These are phyloP conservation scores for Amanita pallidorosea DNA, from an alignment of 768 basidiomycete genomes.

Conservation along the genomic window DNA sequence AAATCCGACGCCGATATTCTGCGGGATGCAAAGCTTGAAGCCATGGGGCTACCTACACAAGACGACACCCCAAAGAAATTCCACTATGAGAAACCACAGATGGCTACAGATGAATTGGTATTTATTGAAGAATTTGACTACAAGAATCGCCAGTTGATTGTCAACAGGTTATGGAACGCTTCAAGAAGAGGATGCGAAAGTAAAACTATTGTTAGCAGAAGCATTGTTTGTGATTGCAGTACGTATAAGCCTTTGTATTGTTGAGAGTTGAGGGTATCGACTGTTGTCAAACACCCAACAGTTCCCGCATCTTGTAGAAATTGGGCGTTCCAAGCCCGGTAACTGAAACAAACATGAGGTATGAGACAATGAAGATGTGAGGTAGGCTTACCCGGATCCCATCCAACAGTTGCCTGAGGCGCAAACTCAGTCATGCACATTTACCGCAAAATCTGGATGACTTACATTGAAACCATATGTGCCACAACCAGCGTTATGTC, in stretches of 20 bases:
- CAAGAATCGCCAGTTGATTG: not conserved
- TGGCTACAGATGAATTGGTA: slow-evolving; percentile 89
- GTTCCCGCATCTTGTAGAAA: slow-evolving; percentile 31
- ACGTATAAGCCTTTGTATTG: not conserved
- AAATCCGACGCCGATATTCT: slow-evolving; percentile 86
- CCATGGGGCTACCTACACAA: slow-evolving; percentile 63
- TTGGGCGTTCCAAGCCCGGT: slow-evolving; percentile 48
- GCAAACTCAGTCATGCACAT: not conserved
- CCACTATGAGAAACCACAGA: slow-evolving; percentile 52
- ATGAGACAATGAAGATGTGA: not conserved
- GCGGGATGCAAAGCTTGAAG: slow-evolving; percentile 79
- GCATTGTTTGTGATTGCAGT: not conserved
- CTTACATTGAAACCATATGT: slow-evolving; percentile 57
- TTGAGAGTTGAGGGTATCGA: not conserved
- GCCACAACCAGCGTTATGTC: slow-evolving; percentile 50
- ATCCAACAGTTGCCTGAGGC: slow-evolving; percentile 36
- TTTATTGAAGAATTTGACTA: slow-evolving; percentile 12
- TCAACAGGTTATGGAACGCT: slow-evolving; percentile 82
- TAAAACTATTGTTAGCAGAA: slow-evolving; percentile 17
- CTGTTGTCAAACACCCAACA: slow-evolving; percentile 11
- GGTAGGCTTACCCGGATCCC: slow-evolving; percentile 44
- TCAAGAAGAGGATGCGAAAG: slow-evolving; percentile 92
- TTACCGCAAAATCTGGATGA: slow-evolving; percentile 1
- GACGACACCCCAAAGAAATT: slow-evolving; percentile 36
- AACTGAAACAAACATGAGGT: slow-evolving; percentile 18